Evolutionary conservation across 148 eudicot species (phyloP).

Genomic region (Nyssa sinensis): DNA sequence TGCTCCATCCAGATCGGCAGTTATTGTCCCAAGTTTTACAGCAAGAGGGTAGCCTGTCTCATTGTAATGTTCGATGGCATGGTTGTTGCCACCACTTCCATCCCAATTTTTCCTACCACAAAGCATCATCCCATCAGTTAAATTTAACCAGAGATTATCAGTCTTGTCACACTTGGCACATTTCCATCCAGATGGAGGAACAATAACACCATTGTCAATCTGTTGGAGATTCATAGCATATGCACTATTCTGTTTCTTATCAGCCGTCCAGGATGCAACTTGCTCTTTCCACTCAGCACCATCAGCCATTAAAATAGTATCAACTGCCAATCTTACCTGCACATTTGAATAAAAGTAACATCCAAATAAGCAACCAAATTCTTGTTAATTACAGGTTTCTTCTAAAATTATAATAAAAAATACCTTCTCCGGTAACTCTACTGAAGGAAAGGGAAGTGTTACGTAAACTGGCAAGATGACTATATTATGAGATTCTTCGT

Average conservation of each 20-base stretch:
- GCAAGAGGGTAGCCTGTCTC: slow-evolving; percentile 79
- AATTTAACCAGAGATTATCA: slow-evolving; percentile 91
- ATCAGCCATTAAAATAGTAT: slow-evolving; percentile 69
- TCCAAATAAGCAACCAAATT: neutral
- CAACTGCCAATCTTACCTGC: slow-evolving; percentile 93
- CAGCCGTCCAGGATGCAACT: slow-evolving; percentile 90
- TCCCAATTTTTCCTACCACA: slow-evolving; percentile 98
- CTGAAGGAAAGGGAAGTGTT: slow-evolving; percentile 80
- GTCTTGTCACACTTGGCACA: slow-evolving; percentile 92
- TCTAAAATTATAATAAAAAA: neutral
- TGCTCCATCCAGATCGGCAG: slow-evolving; percentile 89
- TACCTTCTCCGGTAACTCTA: slow-evolving; percentile 96
- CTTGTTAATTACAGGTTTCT: neutral
- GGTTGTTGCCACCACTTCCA: slow-evolving; percentile 95
- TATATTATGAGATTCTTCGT: slow-evolving; percentile 62
- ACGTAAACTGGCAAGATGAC: slow-evolving; percentile 73
- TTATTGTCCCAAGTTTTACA: slow-evolving; percentile 95
- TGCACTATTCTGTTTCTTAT: slow-evolving; percentile 71
- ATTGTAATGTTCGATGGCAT: slow-evolving; percentile 81
- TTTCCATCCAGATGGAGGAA: slow-evolving; percentile 95
- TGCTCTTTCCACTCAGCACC: slow-evolving; percentile 93
- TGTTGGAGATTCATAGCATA: slow-evolving; percentile 70
- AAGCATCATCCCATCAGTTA: slow-evolving; percentile 88
- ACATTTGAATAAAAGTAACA: slow-evolving; percentile 17
- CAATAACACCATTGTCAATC: slow-evolving; percentile 59